phyloP scores from a whole-genome alignment of 2,329 filamentous ascomycete species.

The Penicillium sp. region DNA sequence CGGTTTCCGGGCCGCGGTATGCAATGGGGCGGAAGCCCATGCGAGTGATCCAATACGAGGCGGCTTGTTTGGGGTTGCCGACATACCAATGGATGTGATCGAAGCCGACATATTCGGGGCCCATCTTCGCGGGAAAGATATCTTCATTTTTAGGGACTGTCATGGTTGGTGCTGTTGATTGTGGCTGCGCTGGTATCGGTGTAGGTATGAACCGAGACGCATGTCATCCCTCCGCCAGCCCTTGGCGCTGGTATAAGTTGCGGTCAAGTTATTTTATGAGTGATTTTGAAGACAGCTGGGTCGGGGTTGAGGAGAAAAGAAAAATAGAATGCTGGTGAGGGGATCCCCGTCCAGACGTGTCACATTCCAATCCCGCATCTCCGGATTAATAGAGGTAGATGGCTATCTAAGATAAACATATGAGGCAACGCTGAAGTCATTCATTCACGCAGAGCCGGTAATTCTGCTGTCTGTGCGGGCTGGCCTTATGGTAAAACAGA shows the following conservation, averaged over 20 bases:
- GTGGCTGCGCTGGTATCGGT: not conserved
- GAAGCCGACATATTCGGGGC: conserved; percentile 56
- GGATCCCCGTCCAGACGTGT: conserved; percentile 1
- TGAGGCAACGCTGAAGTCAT: conserved; percentile 12
- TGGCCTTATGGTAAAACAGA: not conserved
- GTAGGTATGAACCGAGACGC: not conserved
- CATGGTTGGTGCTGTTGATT: not conserved
- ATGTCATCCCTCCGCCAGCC: not conserved
- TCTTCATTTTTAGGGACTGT: conserved; percentile 7
- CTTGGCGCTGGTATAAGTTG: not conserved
- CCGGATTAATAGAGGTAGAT: not conserved
- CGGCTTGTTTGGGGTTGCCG: conserved; percentile 88
- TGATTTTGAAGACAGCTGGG: conserved; percentile 1
- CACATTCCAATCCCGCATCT: conserved; percentile 1
- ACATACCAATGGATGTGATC: conserved; percentile 92
- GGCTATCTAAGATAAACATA: conserved; percentile 1
- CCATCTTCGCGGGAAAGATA: conserved; percentile 23
- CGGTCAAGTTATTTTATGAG: not conserved
- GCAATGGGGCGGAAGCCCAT: conserved; percentile 79
- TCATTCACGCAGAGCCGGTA: not conserved
- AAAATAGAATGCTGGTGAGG: conserved; percentile 1
- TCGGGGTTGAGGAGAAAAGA: not conserved
- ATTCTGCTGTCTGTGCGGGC: not conserved
- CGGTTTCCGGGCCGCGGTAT: conserved; percentile 82
- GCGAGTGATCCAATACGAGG: conserved; percentile 76